A percentile compares a stretch with the other conserved stretches of the same genome.
phyloP scores from a whole-genome alignment of 2,329 filamentous ascomycete genomes.

The Diaporthe sp. region DNA sequence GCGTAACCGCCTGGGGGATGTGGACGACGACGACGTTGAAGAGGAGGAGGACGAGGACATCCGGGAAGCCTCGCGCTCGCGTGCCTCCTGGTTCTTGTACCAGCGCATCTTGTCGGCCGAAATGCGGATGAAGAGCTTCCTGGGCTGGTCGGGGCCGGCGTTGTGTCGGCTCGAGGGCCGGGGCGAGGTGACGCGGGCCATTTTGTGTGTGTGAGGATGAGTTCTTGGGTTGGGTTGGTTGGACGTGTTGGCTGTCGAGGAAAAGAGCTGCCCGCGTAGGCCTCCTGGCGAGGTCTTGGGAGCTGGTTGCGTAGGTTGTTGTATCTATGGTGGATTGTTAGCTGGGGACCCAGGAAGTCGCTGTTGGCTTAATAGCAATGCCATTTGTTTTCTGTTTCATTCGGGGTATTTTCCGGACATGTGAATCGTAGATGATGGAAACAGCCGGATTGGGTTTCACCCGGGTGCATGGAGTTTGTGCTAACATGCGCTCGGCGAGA shows the following conservation, averaged over 20 bases:
- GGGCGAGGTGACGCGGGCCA: slow-evolving; percentile 29
- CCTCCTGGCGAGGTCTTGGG: not conserved
- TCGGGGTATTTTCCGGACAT: slow-evolving; percentile 4
- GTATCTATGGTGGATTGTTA: slow-evolving; percentile 13
- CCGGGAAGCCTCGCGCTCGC: slow-evolving; percentile 21
- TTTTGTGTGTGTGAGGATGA: not conserved
- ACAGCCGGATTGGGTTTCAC: not conserved
- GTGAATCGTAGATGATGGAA: slow-evolving; percentile 10
- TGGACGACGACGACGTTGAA: not conserved
- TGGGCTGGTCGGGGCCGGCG: slow-evolving; percentile 2
- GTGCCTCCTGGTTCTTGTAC: slow-evolving; percentile 29
- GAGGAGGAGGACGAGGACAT: not conserved
- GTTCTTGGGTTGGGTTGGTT: not conserved
- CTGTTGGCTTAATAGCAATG: not conserved
- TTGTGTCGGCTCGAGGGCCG: slow-evolving; percentile 25
- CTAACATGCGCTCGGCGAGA: not conserved
- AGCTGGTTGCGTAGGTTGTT: not conserved
- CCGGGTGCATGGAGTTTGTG: slow-evolving; percentile 7
- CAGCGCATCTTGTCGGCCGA: slow-evolving; percentile 35
- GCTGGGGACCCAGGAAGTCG: not conserved
- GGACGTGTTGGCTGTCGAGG: not conserved
- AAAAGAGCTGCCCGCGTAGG: not conserved
- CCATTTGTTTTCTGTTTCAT: not conserved
- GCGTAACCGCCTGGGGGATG: slow-evolving; percentile 14
- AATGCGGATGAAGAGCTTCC: slow-evolving; percentile 34